A percentile compares a stretch with the other conserved stretches of the same genome.
phyloP scores from a whole-genome alignment of 2,329 filamentous ascomycete species.

The Sphaerostilbella broomeana region DNA sequence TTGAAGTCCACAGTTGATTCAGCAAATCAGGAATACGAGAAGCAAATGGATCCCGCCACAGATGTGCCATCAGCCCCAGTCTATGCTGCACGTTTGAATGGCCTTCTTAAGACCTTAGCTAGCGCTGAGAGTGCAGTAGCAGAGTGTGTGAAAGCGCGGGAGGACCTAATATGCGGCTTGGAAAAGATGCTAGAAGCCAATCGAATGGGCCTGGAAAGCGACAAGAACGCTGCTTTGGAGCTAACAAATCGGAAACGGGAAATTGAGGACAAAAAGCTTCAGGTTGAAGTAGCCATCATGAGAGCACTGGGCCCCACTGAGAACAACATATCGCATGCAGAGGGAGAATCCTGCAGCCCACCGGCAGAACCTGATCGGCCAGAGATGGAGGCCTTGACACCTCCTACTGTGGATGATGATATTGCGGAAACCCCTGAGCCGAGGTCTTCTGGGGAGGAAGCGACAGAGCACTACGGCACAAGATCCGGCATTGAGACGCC shows the following conservation, averaged over 20 bases:
- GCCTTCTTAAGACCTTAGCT: constrained; percentile 81
- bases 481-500: constrained; percentile 15
- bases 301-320: constrained; percentile 64
- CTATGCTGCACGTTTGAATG: constrained; percentile 81
- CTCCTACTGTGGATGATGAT: constrained; percentile 54
- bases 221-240: constrained; percentile 59
- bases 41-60: constrained; percentile 65
- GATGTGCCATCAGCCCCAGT: constrained; percentile 76
- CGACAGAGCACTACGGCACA: constrained; percentile 15
- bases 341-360: constrained; percentile 39
- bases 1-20: constrained; percentile 60
- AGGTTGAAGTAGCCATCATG: constrained; percentile 90
- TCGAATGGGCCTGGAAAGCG: constrained; percentile 59
- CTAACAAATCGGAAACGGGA: constrained; percentile 60
- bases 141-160: constrained; percentile 81
- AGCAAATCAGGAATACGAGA: constrained; percentile 77
- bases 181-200: constrained; percentile 77
- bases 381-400: constrained; percentile 79
- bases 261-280: constrained; percentile 75
- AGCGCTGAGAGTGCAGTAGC: constrained; percentile 83
- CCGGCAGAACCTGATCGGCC: constrained; percentile 63
- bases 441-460: constrained; percentile 18
- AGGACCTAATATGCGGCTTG: constrained; percentile 68
- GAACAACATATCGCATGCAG: constrained; percentile 41
- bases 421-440: constrained; percentile 1